Percentiles rank a stretch among this genome's conserved stretches.
phyloP scores from a whole-genome alignment of 1,284 basidiomycete species.

The Vanrija sp. region DNA sequence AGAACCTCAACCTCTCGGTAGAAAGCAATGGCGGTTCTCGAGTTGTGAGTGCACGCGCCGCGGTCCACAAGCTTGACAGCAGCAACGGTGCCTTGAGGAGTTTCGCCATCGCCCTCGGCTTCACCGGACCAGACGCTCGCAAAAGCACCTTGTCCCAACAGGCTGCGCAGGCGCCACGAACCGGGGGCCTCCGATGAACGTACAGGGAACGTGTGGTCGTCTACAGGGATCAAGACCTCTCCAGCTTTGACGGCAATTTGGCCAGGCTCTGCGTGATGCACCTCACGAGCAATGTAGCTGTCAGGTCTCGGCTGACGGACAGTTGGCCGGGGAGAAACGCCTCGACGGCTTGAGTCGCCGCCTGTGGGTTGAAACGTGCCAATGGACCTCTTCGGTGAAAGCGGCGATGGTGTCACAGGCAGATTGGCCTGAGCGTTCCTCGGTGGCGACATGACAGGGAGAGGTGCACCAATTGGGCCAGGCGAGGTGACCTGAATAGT shows the following conservation, averaged over 20 bases:
- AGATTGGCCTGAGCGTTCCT: too few relatives aligned
- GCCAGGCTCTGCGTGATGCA: slow-evolving; percentile 11
- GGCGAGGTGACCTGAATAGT: too few relatives aligned
- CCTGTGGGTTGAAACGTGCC: background rate
- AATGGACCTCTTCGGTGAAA: too few relatives aligned
- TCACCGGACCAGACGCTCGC: slow-evolving; percentile 73
- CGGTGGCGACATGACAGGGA: too few relatives aligned
- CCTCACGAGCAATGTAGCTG: slow-evolving; percentile 8
- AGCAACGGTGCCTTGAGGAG: slow-evolving; percentile 52
- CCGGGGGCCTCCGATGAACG: slow-evolving; percentile 10
- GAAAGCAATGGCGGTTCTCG: slow-evolving; percentile 76
- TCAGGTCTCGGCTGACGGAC: background rate
- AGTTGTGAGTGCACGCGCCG: slow-evolving; percentile 56
- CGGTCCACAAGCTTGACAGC: slow-evolving; percentile 81
- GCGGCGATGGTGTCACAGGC: too few relatives aligned
- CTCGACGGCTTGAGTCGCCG: background rate
- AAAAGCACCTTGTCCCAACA: slow-evolving; percentile 70
- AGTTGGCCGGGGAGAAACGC: background rate
- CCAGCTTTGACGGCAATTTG: slow-evolving; percentile 21
- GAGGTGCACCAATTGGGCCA: too few relatives aligned
- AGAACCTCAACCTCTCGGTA: slow-evolving; percentile 83
- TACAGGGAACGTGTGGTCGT: slow-evolving; percentile 12
- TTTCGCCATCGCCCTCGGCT: slow-evolving; percentile 32
- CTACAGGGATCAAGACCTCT: slow-evolving; percentile 22
- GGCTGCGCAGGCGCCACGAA: slow-evolving; percentile 53